Conservation (phyloP, 176 grass and related monocot genomes). For the Cenchrus purpureus region DNA sequence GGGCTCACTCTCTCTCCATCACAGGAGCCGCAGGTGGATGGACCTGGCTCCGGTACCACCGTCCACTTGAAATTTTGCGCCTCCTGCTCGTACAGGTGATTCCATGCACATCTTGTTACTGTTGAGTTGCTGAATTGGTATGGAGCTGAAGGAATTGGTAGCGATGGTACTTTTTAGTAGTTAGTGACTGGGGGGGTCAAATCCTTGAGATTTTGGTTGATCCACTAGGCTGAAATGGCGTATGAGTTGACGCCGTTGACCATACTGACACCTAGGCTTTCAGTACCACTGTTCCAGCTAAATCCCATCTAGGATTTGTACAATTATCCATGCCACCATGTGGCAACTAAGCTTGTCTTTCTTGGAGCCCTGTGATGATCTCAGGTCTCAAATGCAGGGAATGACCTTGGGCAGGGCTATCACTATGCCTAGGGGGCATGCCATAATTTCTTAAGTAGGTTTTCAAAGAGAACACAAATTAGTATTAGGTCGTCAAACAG, state of each 20-base stretch:
- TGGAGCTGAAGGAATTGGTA: background rate
- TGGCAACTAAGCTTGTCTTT: background rate
- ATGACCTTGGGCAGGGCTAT: background rate
- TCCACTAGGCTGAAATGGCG: background rate
- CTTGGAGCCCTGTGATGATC: background rate
- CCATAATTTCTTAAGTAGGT: background rate
- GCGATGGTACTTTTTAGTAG: conserved; percentile 4
- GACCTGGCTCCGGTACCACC: conserved; percentile 76
- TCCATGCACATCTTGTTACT: background rate
- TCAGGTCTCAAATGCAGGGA: background rate
- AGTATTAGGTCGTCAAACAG: background rate
- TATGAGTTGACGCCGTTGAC: background rate
- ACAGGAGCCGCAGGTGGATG: conserved; percentile 62
- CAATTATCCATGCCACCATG: background rate
- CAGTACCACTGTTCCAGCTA: background rate
- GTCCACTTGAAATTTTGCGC: conserved; percentile 85
- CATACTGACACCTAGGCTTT: background rate
- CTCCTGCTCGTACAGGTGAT: conserved; percentile 87
- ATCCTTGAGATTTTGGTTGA: conserved; percentile 12
- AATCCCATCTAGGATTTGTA: background rate
- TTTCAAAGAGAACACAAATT: background rate
- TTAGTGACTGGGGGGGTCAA: background rate
- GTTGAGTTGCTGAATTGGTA: background rate
- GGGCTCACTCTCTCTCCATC: background rate
- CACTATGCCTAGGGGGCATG: background rate